Percentiles rank a stretch among this genome's conserved stretches.
Evolutionary conservation across 1,284 basidiomycete genomes (phyloP).

Genomic region (Papiliotrema laurentii): DNA sequence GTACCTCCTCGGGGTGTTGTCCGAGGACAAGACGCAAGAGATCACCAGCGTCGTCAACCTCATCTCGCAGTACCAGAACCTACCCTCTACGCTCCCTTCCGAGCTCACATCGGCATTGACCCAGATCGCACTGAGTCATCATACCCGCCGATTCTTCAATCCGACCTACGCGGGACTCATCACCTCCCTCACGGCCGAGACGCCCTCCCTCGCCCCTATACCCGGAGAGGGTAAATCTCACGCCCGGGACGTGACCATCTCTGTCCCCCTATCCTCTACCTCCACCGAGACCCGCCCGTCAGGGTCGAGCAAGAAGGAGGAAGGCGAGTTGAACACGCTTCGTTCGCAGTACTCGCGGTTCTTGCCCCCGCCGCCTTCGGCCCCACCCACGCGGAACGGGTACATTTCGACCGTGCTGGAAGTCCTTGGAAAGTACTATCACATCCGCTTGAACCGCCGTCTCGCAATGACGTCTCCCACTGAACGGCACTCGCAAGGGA

Average conservation of each 20-base stretch:
- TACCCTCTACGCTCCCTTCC: slow-evolving; percentile 31
- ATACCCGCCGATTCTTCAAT: slow-evolving; percentile 41
- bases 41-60: slow-evolving; percentile 37
- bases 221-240: neutral
- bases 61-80: slow-evolving; percentile 24
- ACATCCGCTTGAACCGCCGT: slow-evolving; percentile 21
- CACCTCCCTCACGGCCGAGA: slow-evolving; percentile 37
- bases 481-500: no score
- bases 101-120: slow-evolving; percentile 27
- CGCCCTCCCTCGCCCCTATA: neutral
- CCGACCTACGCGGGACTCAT: slow-evolving; percentile 46
- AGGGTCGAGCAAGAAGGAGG: neutral
- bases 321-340: slow-evolving; percentile 11
- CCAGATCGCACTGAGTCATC: slow-evolving; percentile 37
- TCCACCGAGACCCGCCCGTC: neutral
- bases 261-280: neutral
- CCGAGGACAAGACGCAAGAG: slow-evolving; percentile 42
- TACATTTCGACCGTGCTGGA: slow-evolving; percentile 37
- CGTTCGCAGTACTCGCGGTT: slow-evolving; percentile 27
- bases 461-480: no score
- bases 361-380: slow-evolving; percentile 34
- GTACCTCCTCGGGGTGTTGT: slow-evolving; percentile 45
- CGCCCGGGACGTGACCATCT: neutral
- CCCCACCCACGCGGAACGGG: slow-evolving; percentile 31
- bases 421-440: slow-evolving; percentile 41